Base-by-base conservation (phyloP, 1,139 yeast genomes). In the Trichomonascaceae sp. region DNA sequence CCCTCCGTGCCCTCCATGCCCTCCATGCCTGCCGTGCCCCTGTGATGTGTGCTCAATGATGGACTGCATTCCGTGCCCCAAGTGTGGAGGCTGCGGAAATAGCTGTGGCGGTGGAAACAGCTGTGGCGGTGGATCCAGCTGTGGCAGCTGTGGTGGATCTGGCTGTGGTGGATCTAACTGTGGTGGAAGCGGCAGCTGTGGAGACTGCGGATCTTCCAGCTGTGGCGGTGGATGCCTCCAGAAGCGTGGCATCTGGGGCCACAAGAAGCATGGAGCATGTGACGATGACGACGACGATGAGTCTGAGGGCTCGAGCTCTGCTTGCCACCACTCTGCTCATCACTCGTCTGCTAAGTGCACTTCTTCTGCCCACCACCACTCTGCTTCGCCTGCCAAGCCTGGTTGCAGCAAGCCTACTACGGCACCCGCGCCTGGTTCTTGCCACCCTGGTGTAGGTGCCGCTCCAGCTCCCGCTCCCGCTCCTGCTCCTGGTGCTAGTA, bases 81-180 rank as follows among this genome's bases (percentile, higher is more conserved):
- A n/a, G n/a, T n/a, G n/a, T n/a, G n/a, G n/a, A n/a, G n/a, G n/a
- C n/a, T n/a, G n/a, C n/a, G n/a, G n/a, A n/a, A n/a, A n/a, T n/a
- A n/a, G n/a, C n/a, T n/a, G n/a, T n/a, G 35, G 34, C 16, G 27
- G 30, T 11, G 34, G 32, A 14, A 14, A 16, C 25, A 26, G 36
- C 22, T 26, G 23, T 11, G 23, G 23, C 11, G 23, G 23, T 11
- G 23, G 23, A 20, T 20, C 23, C 11, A 11, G 11, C 23, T 20
- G 23, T 20, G 23, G 23, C 23, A 11, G 23, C 11, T 5, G 16
- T 11, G 11, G 11, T 20, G 23, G 11, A 6, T 20, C n/a, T n/a
- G n/a, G 23, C 23, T 6, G 23, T 20, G 23, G 23, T 8, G 23
- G 23, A 20, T 20, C 23, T 11, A 20, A 11, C 11, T 20, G 23